Base-by-base conservation (phyloP, 805 yeast species). In the Priceomyces carsonii region DNA sequence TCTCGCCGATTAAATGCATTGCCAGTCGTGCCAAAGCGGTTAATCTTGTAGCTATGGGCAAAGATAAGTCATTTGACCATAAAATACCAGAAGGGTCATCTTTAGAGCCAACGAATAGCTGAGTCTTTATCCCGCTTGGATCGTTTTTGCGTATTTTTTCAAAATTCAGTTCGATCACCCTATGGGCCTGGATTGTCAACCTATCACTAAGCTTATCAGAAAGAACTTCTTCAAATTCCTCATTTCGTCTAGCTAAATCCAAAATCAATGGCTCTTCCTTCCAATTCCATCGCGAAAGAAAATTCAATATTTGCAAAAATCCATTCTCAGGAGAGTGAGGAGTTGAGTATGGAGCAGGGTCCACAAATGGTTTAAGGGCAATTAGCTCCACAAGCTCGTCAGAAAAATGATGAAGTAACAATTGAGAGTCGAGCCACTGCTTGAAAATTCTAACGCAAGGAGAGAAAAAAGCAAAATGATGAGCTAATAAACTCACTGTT, bases 271-370 rank as follows among this genome's bases (percentile, higher is more conserved):
- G 84, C 30, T 83, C 88, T 43, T 85, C 95, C 49, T 78, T 83
- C 99, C 99, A 93, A 58, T 93, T 89, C 99, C 99, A 93, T 27
- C 62, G 63, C 17, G 95, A 73, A 29, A 93, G 57, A 50, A 83
- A 85, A 30, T 76, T 67, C 24, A 93, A 56, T 8, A 82, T 74
- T 40, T 93, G 80, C 39, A 86, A 64, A 55, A 93, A 88, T 5
- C 96, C 99, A 36, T 83, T 74, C 43, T 80, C 82, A 6, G 83
- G 79, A 36, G 91, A 80, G 18, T 82, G 77, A 3, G 99, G 98
- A 2, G 79, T 73, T 1, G 79, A 71, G 62, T 75, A 90, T n/a
- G 97, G 95, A 0, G 85, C 80, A 6, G 90, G 82, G 53, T 89
- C 95, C 29, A 88, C 83, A 63, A 91, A 93, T 13, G 87, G 86